These are phyloP conservation scores for Aspergillus hiratsukae DNA, from an alignment of 2,329 filamentous ascomycete genomes.

Conservation along the genomic window DNA sequence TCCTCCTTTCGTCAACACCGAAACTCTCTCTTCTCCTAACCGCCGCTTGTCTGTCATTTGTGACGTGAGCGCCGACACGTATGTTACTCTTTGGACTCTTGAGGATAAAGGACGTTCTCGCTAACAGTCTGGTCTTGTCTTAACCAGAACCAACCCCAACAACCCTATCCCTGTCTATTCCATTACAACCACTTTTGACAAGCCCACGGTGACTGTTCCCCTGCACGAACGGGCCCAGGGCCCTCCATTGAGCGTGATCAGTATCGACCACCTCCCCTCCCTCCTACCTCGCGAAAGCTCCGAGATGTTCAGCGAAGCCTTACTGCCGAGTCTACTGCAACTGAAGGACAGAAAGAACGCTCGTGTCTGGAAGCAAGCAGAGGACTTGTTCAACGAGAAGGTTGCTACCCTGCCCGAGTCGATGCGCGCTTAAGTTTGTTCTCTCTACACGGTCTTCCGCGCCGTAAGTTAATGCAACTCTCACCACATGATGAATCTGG, in stretches of 20 bases:
- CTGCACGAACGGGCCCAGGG: constrained; percentile 46
- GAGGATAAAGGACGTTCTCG: not conserved
- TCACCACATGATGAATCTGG: not conserved
- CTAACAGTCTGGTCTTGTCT: not conserved
- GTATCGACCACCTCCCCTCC: constrained; percentile 79
- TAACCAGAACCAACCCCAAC: constrained; percentile 42
- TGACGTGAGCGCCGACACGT: constrained; percentile 57
- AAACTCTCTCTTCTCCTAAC: constrained; percentile 61
- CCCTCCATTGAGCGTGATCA: constrained; percentile 71
- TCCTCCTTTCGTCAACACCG: constrained; percentile 71
- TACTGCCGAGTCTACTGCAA: constrained; percentile 71
- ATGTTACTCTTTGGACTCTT: constrained; percentile 30
- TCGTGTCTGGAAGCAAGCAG: constrained; percentile 76
- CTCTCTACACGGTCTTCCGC: not conserved
- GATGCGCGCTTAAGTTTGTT: constrained; percentile 13
- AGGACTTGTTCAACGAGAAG: constrained; percentile 81
- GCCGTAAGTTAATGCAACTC: too few relatives aligned
- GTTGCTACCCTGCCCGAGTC: constrained; percentile 60
- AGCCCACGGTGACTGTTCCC: constrained; percentile 76
- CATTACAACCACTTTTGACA: constrained; percentile 79
- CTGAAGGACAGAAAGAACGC: constrained; percentile 70
- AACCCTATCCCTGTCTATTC: constrained; percentile 68
- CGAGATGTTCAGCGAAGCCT: constrained; percentile 74
- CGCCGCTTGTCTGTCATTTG: constrained; percentile 76
- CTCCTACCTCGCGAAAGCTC: constrained; percentile 81